Conservation (phyloP, 2,329 filamentous ascomycete species). For the Fusarium vanettenii region DNA sequence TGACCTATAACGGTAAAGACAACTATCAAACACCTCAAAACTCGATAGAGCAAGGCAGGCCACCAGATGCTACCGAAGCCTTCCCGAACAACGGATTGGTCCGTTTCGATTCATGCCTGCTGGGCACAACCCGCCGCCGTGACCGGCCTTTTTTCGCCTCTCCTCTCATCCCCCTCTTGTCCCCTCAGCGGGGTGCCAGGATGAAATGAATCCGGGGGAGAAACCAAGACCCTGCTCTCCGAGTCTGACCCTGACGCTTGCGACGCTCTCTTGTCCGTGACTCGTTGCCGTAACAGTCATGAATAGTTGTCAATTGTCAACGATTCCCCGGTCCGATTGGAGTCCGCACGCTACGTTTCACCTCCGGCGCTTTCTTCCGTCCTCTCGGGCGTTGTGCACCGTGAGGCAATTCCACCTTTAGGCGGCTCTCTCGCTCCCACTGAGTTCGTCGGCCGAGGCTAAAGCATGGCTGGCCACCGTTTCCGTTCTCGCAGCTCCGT, state of each 20-base stretch:
- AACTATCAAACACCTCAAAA: constrained; percentile 17
- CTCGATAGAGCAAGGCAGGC: constrained; percentile 19
- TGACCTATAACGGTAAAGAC: constrained; percentile 28
- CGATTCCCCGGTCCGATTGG: constrained; percentile 34
- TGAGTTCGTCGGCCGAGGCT: background rate
- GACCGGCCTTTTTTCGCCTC: constrained; percentile 9
- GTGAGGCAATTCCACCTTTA: background rate
- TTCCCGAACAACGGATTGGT: constrained; percentile 20
- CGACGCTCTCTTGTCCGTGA: background rate
- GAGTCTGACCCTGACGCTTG: background rate
- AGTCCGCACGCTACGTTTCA: constrained; percentile 24
- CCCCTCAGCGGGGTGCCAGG: constrained; percentile 7
- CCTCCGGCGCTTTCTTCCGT: constrained; percentile 17
- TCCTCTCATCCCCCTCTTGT: background rate
- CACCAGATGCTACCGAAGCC: constrained; percentile 27
- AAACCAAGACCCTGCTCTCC: constrained; percentile 1
- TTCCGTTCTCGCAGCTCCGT: constrained; percentile 9
- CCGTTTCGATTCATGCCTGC: constrained; percentile 10
- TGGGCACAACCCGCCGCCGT: constrained; percentile 8
- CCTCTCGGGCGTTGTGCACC: background rate
- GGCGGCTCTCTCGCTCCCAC: constrained; percentile 1
- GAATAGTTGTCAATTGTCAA: constrained; percentile 21
- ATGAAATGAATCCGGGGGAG: constrained; percentile 36
- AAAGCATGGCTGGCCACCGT: constrained; percentile 10
- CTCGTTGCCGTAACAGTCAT: constrained; percentile 9